Base-by-base conservation (phyloP, 805 yeast species). In the Pichia californica region DNA sequence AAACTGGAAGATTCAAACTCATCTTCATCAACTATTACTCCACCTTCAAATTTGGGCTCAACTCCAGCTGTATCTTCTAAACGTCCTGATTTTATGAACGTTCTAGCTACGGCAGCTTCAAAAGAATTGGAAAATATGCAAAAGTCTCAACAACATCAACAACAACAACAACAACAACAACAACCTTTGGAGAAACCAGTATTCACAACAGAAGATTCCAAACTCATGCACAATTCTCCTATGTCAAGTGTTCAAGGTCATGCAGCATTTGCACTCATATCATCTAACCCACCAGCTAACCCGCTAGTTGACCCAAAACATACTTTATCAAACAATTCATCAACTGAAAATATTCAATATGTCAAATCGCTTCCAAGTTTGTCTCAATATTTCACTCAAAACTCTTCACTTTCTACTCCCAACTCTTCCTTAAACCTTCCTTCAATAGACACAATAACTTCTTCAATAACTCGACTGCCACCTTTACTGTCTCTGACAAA, bases 341-440 rank as follows among this genome's bases (percentile, higher is more conserved):
- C 33, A 19, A 19, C 20, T 23, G 21, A 18, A n/a, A n/a, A 51
- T 49, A 20, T 62, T 18, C 65, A 59, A 39, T 67, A 68, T 50
- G 70, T 73, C n/a, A 74, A 70, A 54, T 73, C 78, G 7, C 61
- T 75, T 28, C 81, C 80, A 11, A 71, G 77, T 16, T 61, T 76
- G 41, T 63, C 75, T 0, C 74, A 73, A 43, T 74, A 71, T 59
- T 76, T 75, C 51, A 52, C 56, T n/a, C 23, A n/a, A 33, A 33
- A n/a, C 16, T 15, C 26, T 35, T 26, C 26, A 15, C 37, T 10
- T 20, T 15, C 14, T 7, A n/a, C n/a, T n/a, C n/a, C n/a, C n/a
- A 31, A 16, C 21, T n/a, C 27, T 33, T n/a, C 23, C 20, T 9
- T 31, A 11, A 23, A 7, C 16, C 27, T 38, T 18, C 44, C 47